Percentiles rank a stretch among this genome's conserved stretches.
Conservation (phyloP, 257 asterid species). For the Leonotis leonurus region DNA sequence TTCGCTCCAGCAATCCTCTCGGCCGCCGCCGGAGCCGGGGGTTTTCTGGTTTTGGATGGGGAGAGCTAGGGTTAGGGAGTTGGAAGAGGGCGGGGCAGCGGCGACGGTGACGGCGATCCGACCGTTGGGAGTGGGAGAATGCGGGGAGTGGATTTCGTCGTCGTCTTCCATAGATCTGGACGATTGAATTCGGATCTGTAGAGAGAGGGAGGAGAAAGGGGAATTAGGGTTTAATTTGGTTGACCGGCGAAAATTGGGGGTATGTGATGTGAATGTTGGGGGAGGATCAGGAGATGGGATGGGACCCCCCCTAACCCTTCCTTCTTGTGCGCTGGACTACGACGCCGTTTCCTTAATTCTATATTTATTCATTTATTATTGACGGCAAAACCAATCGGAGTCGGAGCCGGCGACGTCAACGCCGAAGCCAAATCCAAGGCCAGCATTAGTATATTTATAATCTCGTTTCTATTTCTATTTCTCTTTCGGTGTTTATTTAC, state of each 20-base stretch:
- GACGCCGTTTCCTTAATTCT: constrained; percentile 19
- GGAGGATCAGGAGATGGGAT: no score
- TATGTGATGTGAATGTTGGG: background rate
- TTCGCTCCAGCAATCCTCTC: constrained; percentile 98
- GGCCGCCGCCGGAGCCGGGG: constrained; percentile 34
- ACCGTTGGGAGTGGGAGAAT: constrained; percentile 44
- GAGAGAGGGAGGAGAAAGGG: constrained; percentile 4
- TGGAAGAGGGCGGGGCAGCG: constrained; percentile 42
- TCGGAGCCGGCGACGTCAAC: constrained; percentile 20
- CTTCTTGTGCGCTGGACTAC: no score
- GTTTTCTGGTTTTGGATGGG: constrained; percentile 49
- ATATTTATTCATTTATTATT: background rate
- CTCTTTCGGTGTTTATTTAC: no score
- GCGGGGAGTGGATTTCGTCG: constrained; percentile 47
- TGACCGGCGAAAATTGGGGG: constrained; percentile 22
- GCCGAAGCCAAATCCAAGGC: constrained; percentile 1
- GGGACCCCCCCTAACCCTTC: constrained; percentile 14
- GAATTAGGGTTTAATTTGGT: constrained; percentile 20
- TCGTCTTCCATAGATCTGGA: constrained; percentile 57
- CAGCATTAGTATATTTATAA: background rate
- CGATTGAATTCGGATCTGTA: constrained; percentile 12
- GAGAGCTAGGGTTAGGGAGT: constrained; percentile 52
- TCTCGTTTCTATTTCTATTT: no score
- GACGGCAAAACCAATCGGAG: constrained; percentile 24
- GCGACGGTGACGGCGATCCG: constrained; percentile 78